phyloP scores from a whole-genome alignment of 2,329 filamentous ascomycete species.

The Basipetospora sp. region DNA sequence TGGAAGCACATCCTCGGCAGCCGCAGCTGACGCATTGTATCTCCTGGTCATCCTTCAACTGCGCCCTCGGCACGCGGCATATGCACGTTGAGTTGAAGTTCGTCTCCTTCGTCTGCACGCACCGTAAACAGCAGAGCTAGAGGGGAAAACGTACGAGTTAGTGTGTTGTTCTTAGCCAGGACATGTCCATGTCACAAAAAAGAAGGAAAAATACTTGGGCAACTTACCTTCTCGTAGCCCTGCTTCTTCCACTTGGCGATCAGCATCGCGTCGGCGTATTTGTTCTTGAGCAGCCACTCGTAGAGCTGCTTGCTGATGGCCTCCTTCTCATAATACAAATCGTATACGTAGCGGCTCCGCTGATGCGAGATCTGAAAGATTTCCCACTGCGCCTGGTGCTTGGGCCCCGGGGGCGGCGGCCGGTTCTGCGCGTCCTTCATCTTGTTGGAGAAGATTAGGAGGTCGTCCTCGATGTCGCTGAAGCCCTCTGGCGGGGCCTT shows the following conservation, averaged over 20 bases:
- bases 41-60: slow-evolving; percentile 78
- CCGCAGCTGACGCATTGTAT: slow-evolving; percentile 93
- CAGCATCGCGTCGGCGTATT: slow-evolving; percentile 83
- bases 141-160: slow-evolving; percentile 12
- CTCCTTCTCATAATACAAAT: slow-evolving; percentile 94
- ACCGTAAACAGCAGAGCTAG: slow-evolving; percentile 82
- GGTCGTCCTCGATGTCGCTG: slow-evolving; percentile 73
- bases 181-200: neutral
- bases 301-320: slow-evolving; percentile 85
- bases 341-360: slow-evolving; percentile 83
- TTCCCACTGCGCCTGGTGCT: slow-evolving; percentile 88
- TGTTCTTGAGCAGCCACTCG: slow-evolving; percentile 92
- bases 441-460: slow-evolving; percentile 74
- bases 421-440: slow-evolving; percentile 94
- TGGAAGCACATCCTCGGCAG: slow-evolving; percentile 77
- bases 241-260: slow-evolving; percentile 99
- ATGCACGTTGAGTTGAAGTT: slow-evolving; percentile 98
- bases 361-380: slow-evolving; percentile 96
- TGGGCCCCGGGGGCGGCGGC: slow-evolving; percentile 61
- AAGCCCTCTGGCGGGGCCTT: slow-evolving; percentile 78
- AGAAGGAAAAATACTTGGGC: neutral
- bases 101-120: slow-evolving; percentile 98
- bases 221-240: slow-evolving; percentile 81
- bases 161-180: too few species aligned
- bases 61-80: slow-evolving; percentile 78